These are phyloP conservation scores for Cardiosporidium cionae DNA, from an alignment of 169 alveolate genomes.

Conservation along the genomic window DNA sequence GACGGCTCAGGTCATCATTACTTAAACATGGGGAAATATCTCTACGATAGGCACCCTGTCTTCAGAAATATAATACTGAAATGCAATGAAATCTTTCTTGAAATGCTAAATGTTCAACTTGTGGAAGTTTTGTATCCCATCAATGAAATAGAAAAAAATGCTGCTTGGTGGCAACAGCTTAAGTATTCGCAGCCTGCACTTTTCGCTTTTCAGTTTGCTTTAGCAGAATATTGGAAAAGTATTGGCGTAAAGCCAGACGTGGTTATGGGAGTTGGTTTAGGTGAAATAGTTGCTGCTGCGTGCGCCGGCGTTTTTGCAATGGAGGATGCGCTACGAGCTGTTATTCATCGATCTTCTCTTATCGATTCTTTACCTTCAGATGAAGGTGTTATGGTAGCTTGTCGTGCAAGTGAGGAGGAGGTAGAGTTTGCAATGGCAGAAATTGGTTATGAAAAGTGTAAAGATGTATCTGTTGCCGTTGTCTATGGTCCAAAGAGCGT, in stretches of 20 bases:
- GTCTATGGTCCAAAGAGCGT: slow-evolving; percentile 37
- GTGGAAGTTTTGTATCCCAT: slow-evolving; percentile 39
- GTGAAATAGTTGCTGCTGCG: slow-evolving; percentile 54
- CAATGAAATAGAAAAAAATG: slow-evolving; percentile 1
- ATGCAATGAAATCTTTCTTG: slow-evolving; percentile 46
- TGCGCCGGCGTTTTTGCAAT: slow-evolving; percentile 45
- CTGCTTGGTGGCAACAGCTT: slow-evolving; percentile 24
- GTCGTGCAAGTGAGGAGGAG: slow-evolving; percentile 44
- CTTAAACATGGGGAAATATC: slow-evolving; percentile 42
- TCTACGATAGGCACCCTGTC: slow-evolving; percentile 46
- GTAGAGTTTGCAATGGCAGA: slow-evolving; percentile 61
- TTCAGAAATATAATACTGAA: slow-evolving; percentile 47
- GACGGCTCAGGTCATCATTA: slow-evolving; percentile 45
- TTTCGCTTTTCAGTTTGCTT: slow-evolving; percentile 56
- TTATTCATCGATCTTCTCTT: slow-evolving; percentile 36
- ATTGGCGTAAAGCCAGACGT: slow-evolving; percentile 58
- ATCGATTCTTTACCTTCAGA: slow-evolving; percentile 18
- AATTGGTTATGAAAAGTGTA: slow-evolving; percentile 39
- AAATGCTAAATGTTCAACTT: slow-evolving; percentile 40
- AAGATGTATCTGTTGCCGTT: slow-evolving; percentile 30
- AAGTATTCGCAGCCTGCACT: slow-evolving; percentile 54
- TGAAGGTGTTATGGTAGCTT: slow-evolving; percentile 34
- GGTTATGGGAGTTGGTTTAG: slow-evolving; percentile 49
- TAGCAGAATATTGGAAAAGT: slow-evolving; percentile 44
- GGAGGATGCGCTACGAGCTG: slow-evolving; percentile 44